Evolutionary conservation across 2,329 filamentous ascomycete species (phyloP).

Genomic region (Lasiodiplodia gonubiensis): DNA sequence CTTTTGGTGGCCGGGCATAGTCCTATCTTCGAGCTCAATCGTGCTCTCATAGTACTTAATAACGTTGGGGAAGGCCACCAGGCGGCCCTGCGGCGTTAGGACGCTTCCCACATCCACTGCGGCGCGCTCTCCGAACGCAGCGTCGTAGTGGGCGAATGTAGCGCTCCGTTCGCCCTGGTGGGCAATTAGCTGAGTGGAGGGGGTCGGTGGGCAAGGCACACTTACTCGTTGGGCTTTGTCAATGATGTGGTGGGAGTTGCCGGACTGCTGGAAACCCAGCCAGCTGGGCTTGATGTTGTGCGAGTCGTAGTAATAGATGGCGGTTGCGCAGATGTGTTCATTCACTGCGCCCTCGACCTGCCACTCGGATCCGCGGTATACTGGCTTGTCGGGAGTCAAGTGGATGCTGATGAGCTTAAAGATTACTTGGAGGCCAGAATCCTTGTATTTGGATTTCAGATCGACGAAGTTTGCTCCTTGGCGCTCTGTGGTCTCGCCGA

Average conservation of each 20-base stretch:
- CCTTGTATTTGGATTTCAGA: slow-evolving; percentile 41
- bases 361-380: slow-evolving; percentile 61
- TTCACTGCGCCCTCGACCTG: slow-evolving; percentile 59
- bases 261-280: slow-evolving; percentile 57
- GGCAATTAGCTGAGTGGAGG: background rate
- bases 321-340: slow-evolving; percentile 68
- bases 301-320: slow-evolving; percentile 66
- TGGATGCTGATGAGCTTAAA: slow-evolving; percentile 67
- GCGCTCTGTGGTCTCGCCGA: background rate
- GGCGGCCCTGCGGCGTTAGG: slow-evolving; percentile 53
- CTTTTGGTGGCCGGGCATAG: slow-evolving; percentile 60
- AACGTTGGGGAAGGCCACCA: slow-evolving; percentile 63
- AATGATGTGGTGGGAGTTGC: slow-evolving; percentile 20
- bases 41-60: too few relatives aligned
- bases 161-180: slow-evolving; percentile 39
- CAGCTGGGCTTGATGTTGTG: slow-evolving; percentile 63
- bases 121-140: too few relatives aligned
- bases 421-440: slow-evolving; percentile 64
- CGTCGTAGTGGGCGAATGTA: slow-evolving; percentile 39
- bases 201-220: background rate
- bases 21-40: too few relatives aligned
- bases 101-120: too few relatives aligned
- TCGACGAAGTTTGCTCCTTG: slow-evolving; percentile 25
- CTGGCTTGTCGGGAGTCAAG: slow-evolving; percentile 63
- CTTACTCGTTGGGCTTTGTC: slow-evolving; percentile 28